Percentiles rank a stretch among this genome's conserved stretches.
Evolutionary conservation across 192 early-diverging fungal species (phyloP).

Genomic region (Entomortierella parvispora): DNA sequence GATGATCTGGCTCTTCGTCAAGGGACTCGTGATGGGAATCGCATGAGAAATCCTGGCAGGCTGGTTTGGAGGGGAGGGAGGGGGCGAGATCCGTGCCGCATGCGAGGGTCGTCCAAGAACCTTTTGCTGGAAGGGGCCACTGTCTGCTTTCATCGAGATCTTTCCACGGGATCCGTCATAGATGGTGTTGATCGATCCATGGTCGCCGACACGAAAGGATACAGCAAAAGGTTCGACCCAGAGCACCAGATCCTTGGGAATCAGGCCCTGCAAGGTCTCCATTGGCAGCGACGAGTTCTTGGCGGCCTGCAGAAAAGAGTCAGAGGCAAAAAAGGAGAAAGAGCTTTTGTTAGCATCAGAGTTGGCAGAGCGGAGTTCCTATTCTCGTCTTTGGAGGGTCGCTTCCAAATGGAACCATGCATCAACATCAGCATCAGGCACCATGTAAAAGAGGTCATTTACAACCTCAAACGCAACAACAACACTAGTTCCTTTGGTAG

Average conservation of each 20-base stretch:
- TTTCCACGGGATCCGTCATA: constrained; percentile 65
- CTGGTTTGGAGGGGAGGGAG: constrained; percentile 19
- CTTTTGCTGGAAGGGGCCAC: constrained; percentile 6
- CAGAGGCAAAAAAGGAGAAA: background rate
- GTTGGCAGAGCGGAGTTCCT: no score
- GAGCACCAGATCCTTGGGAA: constrained; percentile 72
- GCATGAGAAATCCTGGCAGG: constrained; percentile 26
- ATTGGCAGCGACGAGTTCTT: constrained; percentile 21
- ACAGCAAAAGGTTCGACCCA: constrained; percentile 80
- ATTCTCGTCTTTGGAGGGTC: no score
- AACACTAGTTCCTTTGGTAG: no score
- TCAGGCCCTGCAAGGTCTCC: constrained; percentile 22
- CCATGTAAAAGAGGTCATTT: background rate
- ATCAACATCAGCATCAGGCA: background rate
- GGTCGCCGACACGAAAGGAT: constrained; percentile 74
- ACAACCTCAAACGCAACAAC: background rate
- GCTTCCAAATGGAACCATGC: no score
- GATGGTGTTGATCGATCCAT: constrained; percentile 68
- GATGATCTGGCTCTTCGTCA: constrained; percentile 37
- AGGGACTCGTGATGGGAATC: constrained; percentile 34
- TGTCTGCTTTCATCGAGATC: constrained; percentile 24
- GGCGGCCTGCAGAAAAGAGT: constrained; percentile 18
- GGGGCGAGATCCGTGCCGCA: constrained; percentile 11
- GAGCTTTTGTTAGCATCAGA: no score
- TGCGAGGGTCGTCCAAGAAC: constrained; percentile 5